These are phyloP conservation scores for Mycosphaerella sp. DNA, from an alignment of 2,329 filamentous ascomycete genomes.

Conservation along the genomic window DNA sequence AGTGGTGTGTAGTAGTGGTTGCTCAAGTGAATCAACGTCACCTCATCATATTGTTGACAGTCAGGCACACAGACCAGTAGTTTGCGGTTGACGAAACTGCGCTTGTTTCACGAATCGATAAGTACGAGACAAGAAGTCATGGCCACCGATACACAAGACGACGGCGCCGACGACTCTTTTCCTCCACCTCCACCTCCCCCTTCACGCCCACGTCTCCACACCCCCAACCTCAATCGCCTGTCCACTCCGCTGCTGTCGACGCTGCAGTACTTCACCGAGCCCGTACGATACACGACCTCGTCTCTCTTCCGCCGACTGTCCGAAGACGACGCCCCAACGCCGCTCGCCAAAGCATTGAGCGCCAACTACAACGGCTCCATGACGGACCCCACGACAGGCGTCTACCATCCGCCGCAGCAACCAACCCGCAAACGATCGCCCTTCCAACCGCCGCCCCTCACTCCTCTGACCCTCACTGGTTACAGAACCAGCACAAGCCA, in stretches of 20 bases:
- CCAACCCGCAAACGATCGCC: slow-evolving; percentile 63
- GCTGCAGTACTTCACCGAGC: slow-evolving; percentile 45
- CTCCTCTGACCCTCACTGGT: slow-evolving; percentile 66
- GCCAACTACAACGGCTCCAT: slow-evolving; percentile 38
- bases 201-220: slow-evolving; percentile 8
- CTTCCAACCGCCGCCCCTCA: slow-evolving; percentile 82
- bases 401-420: slow-evolving; percentile 48
- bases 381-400: slow-evolving; percentile 37
- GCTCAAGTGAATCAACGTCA: background rate
- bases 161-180: background rate
- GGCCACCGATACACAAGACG: background rate
- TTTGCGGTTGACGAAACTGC: too few species aligned
- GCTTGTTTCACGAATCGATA: too few species aligned
- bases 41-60: too few species aligned
- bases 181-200: slow-evolving; percentile 1
- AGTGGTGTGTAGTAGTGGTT: too few species aligned
- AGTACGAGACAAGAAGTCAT: background rate
- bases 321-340: slow-evolving; percentile 39
- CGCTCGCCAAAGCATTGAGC: slow-evolving; percentile 33
- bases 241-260: slow-evolving; percentile 24
- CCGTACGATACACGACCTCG: slow-evolving; percentile 44
- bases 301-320: slow-evolving; percentile 45
- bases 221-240: slow-evolving; percentile 4
- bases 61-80: too few species aligned
- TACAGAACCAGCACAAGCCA: slow-evolving; percentile 56